A percentile compares a stretch with the other conserved stretches of the same genome.
These are phyloP conservation scores for Chlorella sp. DNA, from an alignment of 139 green algal genomes.

Conservation along the genomic window DNA sequence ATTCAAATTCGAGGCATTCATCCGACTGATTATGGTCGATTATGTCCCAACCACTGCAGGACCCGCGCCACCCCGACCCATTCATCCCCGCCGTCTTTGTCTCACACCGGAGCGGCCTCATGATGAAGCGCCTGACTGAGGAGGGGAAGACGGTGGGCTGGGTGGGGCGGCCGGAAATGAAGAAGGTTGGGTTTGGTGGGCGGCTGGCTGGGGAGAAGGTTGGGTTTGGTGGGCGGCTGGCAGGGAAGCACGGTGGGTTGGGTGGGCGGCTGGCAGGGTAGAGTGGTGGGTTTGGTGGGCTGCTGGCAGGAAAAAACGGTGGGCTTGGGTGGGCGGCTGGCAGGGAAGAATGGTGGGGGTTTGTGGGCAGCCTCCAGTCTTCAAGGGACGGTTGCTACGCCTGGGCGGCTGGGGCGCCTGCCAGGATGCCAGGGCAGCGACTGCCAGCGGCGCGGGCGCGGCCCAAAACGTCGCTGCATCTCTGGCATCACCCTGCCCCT, in stretches of 20 bases:
- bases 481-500: neutral
- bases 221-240: neutral
- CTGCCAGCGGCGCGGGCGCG: too few relatives aligned
- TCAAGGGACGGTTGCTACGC: too few relatives aligned
- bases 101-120: conserved; percentile 66
- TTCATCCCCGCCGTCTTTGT: conserved; percentile 86
- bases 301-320: too few relatives aligned
- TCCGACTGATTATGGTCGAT: neutral
- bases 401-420: too few relatives aligned
- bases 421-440: too few relatives aligned
- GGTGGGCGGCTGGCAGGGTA: too few relatives aligned
- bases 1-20: conserved; percentile 73
- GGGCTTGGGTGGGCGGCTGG: too few relatives aligned
- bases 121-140: conserved; percentile 66
- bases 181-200: neutral
- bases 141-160: conserved; percentile 41
- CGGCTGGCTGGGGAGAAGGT: too few relatives aligned
- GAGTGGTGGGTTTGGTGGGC: too few relatives aligned
- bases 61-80: conserved; percentile 60
- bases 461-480: too few relatives aligned
- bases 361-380: too few relatives aligned
- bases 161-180: neutral
- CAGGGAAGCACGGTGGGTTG: neutral
- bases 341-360: too few relatives aligned
- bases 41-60: neutral